These are phyloP conservation scores for Centaurea solstitialis DNA, from an alignment of 129 eudicot genomes.

Conservation along the genomic window DNA sequence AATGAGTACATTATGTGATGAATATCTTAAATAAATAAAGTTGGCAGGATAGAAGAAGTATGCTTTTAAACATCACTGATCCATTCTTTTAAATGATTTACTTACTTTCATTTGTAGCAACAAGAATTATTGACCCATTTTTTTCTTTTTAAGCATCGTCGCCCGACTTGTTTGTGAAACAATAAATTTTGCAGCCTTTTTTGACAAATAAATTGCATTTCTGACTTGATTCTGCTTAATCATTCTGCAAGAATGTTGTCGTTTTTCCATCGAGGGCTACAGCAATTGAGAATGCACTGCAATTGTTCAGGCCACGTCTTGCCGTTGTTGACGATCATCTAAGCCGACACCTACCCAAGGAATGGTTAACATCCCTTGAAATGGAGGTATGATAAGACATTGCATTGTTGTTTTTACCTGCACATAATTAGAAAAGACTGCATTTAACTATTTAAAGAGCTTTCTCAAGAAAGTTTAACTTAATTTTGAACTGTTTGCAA, in stretches of 20 bases:
- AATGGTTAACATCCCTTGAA: slow-evolving; percentile 70
- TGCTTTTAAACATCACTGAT: neutral
- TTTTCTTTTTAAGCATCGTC: neutral
- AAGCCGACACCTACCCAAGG: slow-evolving; percentile 57
- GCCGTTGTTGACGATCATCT: slow-evolving; percentile 82
- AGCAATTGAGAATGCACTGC: slow-evolving; percentile 71
- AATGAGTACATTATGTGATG: neutral
- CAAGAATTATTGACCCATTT: neutral
- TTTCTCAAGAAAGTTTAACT: neutral
- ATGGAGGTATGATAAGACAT: slow-evolving; percentile 50
- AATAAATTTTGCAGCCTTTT: neutral
- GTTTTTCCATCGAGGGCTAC: slow-evolving; percentile 78
- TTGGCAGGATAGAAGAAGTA: neutral
- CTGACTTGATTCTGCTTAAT: slow-evolving; percentile 14
- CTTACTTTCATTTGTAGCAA: neutral
- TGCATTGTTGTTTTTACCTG: neutral
- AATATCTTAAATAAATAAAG: neutral
- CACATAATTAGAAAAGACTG: neutral
- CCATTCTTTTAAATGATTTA: neutral
- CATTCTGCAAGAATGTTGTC: slow-evolving; percentile 53
- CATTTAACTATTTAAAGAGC: neutral
- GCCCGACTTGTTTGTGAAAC: neutral
- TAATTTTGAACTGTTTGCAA: neutral
- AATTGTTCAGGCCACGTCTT: slow-evolving; percentile 66
- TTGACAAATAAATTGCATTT: neutral